A percentile compares a stretch with the other conserved stretches of the same genome.
These are phyloP conservation scores for Mycena polygramma DNA, from an alignment of 768 basidiomycete genomes.

Conservation along the genomic window DNA sequence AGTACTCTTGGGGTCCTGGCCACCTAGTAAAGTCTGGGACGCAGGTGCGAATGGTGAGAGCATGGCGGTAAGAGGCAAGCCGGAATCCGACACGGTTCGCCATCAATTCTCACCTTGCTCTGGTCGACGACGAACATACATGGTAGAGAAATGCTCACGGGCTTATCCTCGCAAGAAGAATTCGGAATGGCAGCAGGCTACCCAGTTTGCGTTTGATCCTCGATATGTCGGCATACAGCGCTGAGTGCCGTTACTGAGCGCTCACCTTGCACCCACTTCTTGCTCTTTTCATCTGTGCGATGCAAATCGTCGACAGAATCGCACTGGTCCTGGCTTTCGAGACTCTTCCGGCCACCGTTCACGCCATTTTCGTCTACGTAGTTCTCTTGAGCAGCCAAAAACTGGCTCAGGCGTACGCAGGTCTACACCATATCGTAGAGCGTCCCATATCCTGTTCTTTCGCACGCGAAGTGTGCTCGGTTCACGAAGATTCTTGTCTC, in stretches of 20 bases:
- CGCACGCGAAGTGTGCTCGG: slow-evolving; percentile 79
- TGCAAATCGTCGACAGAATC: slow-evolving; percentile 35
- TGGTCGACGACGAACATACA: too few relatives aligned
- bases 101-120: too few relatives aligned
- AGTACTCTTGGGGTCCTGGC: neutral
- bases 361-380: slow-evolving; percentile 62
- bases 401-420: slow-evolving; percentile 67
- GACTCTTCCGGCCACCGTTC: slow-evolving; percentile 57
- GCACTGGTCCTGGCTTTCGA: slow-evolving; percentile 48
- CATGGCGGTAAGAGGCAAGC: neutral
- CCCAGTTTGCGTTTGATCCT: too few relatives aligned
- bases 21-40: neutral
- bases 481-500: slow-evolving; percentile 64
- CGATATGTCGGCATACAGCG: too few relatives aligned
- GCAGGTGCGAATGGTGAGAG: neutral
- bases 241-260: too few relatives aligned
- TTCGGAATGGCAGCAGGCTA: too few relatives aligned
- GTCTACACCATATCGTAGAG: slow-evolving; percentile 72
- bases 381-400: slow-evolving; percentile 62
- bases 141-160: too few relatives aligned
- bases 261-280: too few relatives aligned
- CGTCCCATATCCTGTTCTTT: slow-evolving; percentile 85
- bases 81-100: too few relatives aligned
- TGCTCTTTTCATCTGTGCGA: slow-evolving; percentile 3
- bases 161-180: too few relatives aligned